phyloP scores from a whole-genome alignment of 768 basidiomycete genomes.

The Boletus vinaceobasis region DNA sequence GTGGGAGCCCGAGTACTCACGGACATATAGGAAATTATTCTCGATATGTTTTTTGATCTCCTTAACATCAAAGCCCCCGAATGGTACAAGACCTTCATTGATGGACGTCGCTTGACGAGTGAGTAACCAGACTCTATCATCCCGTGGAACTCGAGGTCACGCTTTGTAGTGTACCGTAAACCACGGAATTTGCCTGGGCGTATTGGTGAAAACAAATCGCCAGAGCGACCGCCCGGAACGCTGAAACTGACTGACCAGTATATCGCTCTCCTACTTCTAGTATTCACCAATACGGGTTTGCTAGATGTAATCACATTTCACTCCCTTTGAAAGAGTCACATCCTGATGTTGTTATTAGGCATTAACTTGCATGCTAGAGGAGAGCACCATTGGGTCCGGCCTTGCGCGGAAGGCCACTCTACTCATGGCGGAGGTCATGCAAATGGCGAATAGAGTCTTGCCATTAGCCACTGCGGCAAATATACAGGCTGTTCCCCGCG shows the following conservation, averaged over 20 bases:
- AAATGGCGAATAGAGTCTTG: constrained; percentile 82
- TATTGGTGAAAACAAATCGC: constrained; percentile 34
- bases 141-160: not conserved
- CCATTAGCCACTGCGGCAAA: constrained; percentile 78
- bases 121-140: constrained; percentile 23
- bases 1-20: constrained; percentile 9
- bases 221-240: constrained; percentile 50
- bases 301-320: constrained; percentile 60
- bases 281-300: constrained; percentile 84
- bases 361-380: constrained; percentile 80
- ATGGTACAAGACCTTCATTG: constrained; percentile 92
- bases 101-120: constrained; percentile 87
- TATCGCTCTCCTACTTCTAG: constrained; percentile 76
- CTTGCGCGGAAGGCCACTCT: constrained; percentile 88
- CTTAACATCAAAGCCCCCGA: constrained; percentile 89
- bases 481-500: constrained; percentile 81
- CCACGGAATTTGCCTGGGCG: constrained; percentile 37
- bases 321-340: not conserved
- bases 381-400: constrained; percentile 65
- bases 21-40: constrained; percentile 72
- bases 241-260: constrained; percentile 92
- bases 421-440: constrained; percentile 86
- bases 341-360: constrained; percentile 48
- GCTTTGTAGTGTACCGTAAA: constrained; percentile 61
- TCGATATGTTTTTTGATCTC: constrained; percentile 93